Evolutionary conservation across 768 basidiomycete genomes (phyloP).

Genomic region (Mycena alexandri): DNA sequence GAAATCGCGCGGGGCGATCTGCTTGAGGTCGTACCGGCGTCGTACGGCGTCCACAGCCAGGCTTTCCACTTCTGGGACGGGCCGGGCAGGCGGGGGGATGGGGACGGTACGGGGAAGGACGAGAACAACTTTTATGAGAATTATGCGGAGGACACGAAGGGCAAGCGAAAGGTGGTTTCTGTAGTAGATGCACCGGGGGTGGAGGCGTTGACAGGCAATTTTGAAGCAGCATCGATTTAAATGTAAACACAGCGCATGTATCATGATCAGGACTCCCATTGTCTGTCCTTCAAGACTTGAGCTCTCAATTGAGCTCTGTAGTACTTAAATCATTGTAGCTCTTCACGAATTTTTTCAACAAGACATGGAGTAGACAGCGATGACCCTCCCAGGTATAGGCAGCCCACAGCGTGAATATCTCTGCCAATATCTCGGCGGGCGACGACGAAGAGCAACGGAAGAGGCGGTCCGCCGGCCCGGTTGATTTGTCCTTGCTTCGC

Average conservation of each 20-base stretch:
- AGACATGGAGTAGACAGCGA: no score
- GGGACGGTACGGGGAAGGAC: conserved; percentile 60
- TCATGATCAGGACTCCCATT: no score
- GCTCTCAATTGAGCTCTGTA: no score
- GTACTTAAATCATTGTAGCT: no score
- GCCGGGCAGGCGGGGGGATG: conserved; percentile 69
- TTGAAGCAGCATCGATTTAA: neutral
- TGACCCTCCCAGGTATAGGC: no score
- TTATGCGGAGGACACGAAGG: conserved; percentile 82
- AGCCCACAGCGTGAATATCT: no score
- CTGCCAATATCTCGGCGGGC: no score
- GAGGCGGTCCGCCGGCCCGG: no score
- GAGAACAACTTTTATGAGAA: conserved; percentile 91
- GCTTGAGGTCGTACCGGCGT: conserved; percentile 91
- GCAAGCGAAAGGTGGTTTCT: conserved; percentile 59
- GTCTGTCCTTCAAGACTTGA: no score
- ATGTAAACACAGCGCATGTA: neutral
- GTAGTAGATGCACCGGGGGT: conserved; percentile 30
- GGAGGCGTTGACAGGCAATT: neutral
- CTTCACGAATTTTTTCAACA: no score
- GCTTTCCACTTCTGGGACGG: conserved; percentile 96
- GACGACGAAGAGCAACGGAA: no score
- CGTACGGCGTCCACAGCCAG: conserved; percentile 90
- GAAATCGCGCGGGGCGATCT: conserved; percentile 97
- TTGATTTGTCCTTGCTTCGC: no score